A percentile compares a stretch with the other conserved stretches of the same genome.
These are phyloP conservation scores for Mycena galericulata DNA, from an alignment of 768 basidiomycete species.

Conservation along the genomic window DNA sequence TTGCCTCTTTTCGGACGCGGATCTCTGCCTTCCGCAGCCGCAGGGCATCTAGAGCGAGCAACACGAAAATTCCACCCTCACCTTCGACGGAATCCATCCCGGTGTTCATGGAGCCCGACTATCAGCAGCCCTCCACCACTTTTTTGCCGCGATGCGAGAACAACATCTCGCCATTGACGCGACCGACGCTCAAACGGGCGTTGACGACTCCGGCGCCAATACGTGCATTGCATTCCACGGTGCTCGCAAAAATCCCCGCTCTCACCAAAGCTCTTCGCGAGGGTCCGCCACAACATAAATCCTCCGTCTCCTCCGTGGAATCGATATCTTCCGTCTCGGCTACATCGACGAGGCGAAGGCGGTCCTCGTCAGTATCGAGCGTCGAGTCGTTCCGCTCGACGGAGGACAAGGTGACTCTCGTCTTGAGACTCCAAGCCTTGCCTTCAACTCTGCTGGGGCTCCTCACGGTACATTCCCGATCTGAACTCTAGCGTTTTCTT, in stretches of 20 bases:
- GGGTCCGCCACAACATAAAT: background rate
- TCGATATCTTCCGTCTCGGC: background rate
- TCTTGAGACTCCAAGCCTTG: background rate
- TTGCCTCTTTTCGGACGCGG: background rate
- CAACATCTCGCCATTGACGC: conserved; percentile 11
- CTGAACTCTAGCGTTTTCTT: too few species aligned
- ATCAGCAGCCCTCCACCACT: background rate
- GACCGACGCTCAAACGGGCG: conserved; percentile 6
- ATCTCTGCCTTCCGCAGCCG: conserved; percentile 10
- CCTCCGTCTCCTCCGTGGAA: background rate
- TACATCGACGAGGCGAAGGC: background rate
- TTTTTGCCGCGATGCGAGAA: background rate
- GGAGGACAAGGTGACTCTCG: conserved; percentile 1
- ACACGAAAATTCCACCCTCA: background rate
- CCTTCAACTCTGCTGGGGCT: background rate
- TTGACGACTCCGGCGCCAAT: conserved; percentile 18
- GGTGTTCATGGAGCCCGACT: conserved; percentile 14
- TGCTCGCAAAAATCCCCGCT: background rate
- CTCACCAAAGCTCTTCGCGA: background rate
- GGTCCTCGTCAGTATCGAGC: conserved; percentile 9
- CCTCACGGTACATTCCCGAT: background rate
- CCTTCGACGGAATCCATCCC: conserved; percentile 12
- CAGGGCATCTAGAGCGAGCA: background rate
- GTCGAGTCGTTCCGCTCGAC: conserved; percentile 23
- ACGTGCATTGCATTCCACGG: conserved; percentile 2